Conservation (phyloP, 441 rosid species). For the Biscutella laevigata region DNA sequence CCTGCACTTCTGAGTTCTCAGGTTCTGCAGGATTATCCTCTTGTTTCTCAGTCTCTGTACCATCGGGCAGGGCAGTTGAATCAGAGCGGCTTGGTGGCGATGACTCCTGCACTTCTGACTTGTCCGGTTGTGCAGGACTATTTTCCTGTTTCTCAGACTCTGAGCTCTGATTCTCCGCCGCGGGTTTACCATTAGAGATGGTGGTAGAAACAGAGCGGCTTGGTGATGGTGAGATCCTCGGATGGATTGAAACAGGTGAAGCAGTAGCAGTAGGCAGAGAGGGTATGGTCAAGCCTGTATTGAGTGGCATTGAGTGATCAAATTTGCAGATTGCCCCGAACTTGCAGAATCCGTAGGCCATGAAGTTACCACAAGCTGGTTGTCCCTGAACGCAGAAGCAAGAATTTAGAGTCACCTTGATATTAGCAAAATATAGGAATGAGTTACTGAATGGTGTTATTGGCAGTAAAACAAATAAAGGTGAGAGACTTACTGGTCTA, state of each 20-base stretch:
- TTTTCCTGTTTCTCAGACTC: slow-evolving; percentile 18
- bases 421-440: background rate
- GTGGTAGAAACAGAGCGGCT: slow-evolving; percentile 19
- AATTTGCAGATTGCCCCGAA: slow-evolving; percentile 59
- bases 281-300: slow-evolving; percentile 33
- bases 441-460: background rate
- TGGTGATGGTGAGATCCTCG: slow-evolving; percentile 29
- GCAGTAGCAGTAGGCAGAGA: slow-evolving; percentile 28
- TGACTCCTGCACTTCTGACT: slow-evolving; percentile 17
- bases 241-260: slow-evolving; percentile 37
- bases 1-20: slow-evolving; percentile 13
- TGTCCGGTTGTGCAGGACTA: background rate
- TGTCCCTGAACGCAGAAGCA: slow-evolving; percentile 53
- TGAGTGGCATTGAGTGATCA: slow-evolving; percentile 50
- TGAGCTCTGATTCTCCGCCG: slow-evolving; percentile 8
- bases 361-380: slow-evolving; percentile 58
- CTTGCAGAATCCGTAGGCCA: slow-evolving; percentile 55
- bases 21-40: slow-evolving; percentile 3
- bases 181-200: slow-evolving; percentile 14
- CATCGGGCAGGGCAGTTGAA: slow-evolving; percentile 18
- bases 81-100: slow-evolving; percentile 26
- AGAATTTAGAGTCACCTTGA: background rate
- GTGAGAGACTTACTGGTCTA: slow-evolving; percentile 53
- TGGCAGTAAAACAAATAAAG: background rate
- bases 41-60: slow-evolving; percentile 16